Base-by-base conservation (phyloP, 352 stramenopile genomes). In the Phytophthora colocasiae region DNA sequence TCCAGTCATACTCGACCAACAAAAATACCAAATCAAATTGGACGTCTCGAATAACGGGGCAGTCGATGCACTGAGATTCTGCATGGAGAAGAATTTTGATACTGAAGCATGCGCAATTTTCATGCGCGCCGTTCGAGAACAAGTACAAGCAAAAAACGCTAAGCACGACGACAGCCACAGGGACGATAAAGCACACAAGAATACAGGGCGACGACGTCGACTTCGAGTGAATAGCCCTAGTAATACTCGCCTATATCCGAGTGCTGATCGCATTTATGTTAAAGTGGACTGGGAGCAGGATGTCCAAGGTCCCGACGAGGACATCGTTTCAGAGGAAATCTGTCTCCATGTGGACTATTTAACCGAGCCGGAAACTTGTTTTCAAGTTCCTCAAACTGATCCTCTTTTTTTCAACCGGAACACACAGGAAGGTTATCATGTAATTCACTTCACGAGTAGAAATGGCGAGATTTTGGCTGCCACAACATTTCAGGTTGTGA, bases 251-350 rank as follows among this genome's bases (percentile, higher is more conserved):
- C 31, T 83, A 10, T 81, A 89, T 27, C 73, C 79, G 7, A 17
- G 45, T 1, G 75, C 71, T 1, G 65, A 87, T 29, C 72, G 79
- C 0, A 31, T 91, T 1, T 80, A 87, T 39, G 51, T 90, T 5
- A 69, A 90, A 49, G 26, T 81, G 53, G 55, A 70, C 15, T 79
- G 72, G 63, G 49, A 69, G 22, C 22, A 6, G 44, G 55, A 39
- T 27, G n/a, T 38, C 17, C 7, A 51, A 11, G 31, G 55, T 14
- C 39, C 14, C 4, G 17, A 64, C 6, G 45, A 64, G 7, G 40
- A 74, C 17, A 39, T 56, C 34, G 1, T 27, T 26, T 46, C 50
- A 22, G 57, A 73, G 27, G 58, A 83, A 22, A 29, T 87, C 22
- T 89, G 83, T 17, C n/a, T 89, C 3, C 75, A 65, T 31, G 38